A percentile compares a stretch with the other conserved stretches of the same genome.
phyloP scores from a whole-genome alignment of 306 rosid genomes.

The Prunus mira region DNA sequence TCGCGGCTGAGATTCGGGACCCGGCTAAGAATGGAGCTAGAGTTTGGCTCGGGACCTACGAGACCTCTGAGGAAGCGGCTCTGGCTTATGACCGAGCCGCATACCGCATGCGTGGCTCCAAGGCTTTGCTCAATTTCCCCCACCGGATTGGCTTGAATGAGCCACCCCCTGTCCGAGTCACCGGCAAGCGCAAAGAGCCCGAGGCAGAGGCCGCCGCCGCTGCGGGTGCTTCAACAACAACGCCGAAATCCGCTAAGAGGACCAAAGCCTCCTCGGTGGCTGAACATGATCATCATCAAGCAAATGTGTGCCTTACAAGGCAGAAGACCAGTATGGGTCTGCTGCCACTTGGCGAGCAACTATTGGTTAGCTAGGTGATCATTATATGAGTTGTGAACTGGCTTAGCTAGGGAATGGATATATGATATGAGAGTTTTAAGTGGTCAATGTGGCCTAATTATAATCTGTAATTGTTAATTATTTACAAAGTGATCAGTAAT shows the following conservation, averaged over 20 bases:
- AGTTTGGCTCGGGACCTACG: conserved; percentile 63
- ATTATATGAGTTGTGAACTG: not conserved
- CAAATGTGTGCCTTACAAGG: not conserved
- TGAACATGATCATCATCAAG: not conserved
- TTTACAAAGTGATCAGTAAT: not conserved
- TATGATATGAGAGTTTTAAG: too few species aligned
- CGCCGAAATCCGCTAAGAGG: conserved; percentile 11
- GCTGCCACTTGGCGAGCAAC: conserved; percentile 21
- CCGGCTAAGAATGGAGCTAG: conserved; percentile 53
- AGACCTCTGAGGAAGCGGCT: conserved; percentile 63
- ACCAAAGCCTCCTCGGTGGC: conserved; percentile 12
- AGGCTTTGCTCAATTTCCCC: conserved; percentile 62
- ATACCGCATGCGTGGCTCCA: conserved; percentile 44
- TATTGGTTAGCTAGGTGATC: conserved; percentile 9
- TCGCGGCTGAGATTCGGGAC: conserved; percentile 58
- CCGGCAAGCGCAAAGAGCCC: conserved; percentile 34
- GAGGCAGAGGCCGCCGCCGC: not conserved
- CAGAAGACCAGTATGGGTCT: not conserved
- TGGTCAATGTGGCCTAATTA: not conserved
- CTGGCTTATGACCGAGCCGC: conserved; percentile 63
- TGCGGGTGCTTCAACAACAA: not conserved
- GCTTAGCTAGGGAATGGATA: not conserved
- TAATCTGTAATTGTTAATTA: not conserved
- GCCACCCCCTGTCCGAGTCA: conserved; percentile 48
- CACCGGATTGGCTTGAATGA: conserved; percentile 45